Evolutionary conservation across 768 basidiomycete genomes (phyloP), one percentile per base, ranked within the genome.

Genomic region (Collybia mongolica): DNA sequence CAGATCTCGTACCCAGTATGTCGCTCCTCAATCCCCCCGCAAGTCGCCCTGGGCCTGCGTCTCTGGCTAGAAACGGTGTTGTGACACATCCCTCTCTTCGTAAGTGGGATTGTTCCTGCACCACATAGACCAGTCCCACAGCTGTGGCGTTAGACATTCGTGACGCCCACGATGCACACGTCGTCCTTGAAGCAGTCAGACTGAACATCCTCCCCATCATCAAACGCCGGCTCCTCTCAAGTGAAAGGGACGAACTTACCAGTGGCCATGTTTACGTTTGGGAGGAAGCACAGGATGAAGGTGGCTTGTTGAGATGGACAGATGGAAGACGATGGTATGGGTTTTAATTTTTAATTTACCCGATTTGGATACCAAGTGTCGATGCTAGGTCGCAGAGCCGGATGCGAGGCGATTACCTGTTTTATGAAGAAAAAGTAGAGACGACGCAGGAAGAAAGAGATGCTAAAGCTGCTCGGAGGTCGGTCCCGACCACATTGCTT

Each of bases 231-330:
- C 72, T 91, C n/a, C 77, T 83, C 11, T 72, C 82, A 2, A 81
- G 70, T 51, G 88, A 91, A 62, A 73, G 88, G 39, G 87, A 88
- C 28, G 80, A 84, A 37, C 72, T 91, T 4, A 63, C 63, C 35
- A 86, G 87, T 44, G 89, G 89, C 2, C 86, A 90, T 52, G 79
- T 91, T 37, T 91, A 89, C 58, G 89, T 91, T 35, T 91, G 89
- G 89, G 88, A 91, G 58, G 89, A 91, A 64, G 86, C 87, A 3
- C 88, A 86, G 55, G 88, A 88, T 43, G 85, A 84, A 43, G 83
- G 81, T 6, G 73, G 73, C 15, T 69, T 88, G 32, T 71, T 90
- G 50, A 77, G 89, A 20, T 90, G 89, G 89, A 91, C 89, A 15
- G 89, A 91, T 61, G 89, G 89, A 12, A 74, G 87, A 54, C 72